Evolutionary conservation across 495 filamentous ascomycete species (phyloP), one percentile per base, ranked within the genome.

Genomic region (Penicillium angulare): DNA sequence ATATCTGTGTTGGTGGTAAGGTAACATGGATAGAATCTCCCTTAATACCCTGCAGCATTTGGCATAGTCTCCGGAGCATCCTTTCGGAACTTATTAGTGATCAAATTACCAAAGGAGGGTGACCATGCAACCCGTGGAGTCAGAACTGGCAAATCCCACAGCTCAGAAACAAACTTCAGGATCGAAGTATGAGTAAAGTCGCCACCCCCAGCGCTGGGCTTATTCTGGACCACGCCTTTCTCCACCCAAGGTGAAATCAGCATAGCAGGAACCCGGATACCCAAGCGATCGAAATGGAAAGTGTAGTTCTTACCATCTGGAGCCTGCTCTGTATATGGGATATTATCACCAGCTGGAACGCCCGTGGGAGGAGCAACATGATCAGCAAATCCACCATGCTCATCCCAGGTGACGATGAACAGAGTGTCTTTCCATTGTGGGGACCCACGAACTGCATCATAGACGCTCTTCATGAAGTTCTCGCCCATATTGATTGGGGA

Each of bases 371-470:
- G 68, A 8, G 75, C 53, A 17, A 78, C 73, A 31, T 79, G 76
- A 55, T 78, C 76, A 2, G 69, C 71, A 46, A 77, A 78, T 13
- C 76, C 76, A 12, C 76, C 67, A 47, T 75, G 71, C 53, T 78
- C 76, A 56, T 78, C 75, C 51, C 74, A 78, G 18, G 72, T 78
- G 36, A 78, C 43, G 50, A 79, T 71, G 57, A 79, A 73, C 15
- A 77, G 65, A 1, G 74, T 77, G 12, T 74, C 61, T 12, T 78
- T 67, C 73, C 74, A 78, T 46, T 78, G 71, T 8, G 74, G 74
- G 10, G 68, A 73, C 10, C 54, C 49, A 17, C 76, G 74, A 18
- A 78, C 32, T 2, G 75, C 73, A 36, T 79, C 74, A 52, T 79
- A 79, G 55, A 81, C 67, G 6, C 66, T 58, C 60, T 79, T 78